phyloP scores from a whole-genome alignment of 2,329 filamentous ascomycete species.

The Colletotrichum tamarilloi region DNA sequence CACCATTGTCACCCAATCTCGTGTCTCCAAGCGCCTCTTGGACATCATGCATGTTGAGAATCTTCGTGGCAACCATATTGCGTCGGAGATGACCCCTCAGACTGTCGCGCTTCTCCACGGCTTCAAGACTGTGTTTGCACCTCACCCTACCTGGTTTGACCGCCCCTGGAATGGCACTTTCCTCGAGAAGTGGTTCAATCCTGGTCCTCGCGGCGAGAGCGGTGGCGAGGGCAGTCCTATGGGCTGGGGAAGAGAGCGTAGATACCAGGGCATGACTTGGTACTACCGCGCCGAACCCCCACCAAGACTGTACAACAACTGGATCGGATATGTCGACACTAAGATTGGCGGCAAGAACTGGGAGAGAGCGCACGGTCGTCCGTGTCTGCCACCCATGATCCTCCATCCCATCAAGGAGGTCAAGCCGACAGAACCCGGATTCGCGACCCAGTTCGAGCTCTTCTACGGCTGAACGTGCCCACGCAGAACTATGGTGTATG shows the following conservation, averaged over 20 bases:
- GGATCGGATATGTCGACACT: conserved; percentile 69
- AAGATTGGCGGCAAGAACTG: conserved; percentile 65
- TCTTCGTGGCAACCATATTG: conserved; percentile 78
- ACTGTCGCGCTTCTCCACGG: conserved; percentile 81
- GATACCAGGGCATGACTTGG: conserved; percentile 70
- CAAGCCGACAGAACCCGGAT: conserved; percentile 58
- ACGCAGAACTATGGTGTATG: conserved; percentile 28
- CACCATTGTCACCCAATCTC: conserved; percentile 82
- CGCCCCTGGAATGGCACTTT: conserved; percentile 72
- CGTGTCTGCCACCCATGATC: conserved; percentile 69
- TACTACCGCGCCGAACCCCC: conserved; percentile 69
- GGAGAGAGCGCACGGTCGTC: conserved; percentile 66
- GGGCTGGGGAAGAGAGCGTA: conserved; percentile 68
- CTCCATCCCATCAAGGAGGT: conserved; percentile 71
- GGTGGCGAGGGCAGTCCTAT: conserved; percentile 67
- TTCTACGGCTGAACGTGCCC: conserved; percentile 47
- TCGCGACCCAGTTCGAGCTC: conserved; percentile 51
- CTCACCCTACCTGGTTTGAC: conserved; percentile 84
- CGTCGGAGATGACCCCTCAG: conserved; percentile 83
- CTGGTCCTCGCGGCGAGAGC: conserved; percentile 64
- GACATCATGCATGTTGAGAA: conserved; percentile 84
- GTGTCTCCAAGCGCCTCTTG: conserved; percentile 77
- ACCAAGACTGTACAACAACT: conserved; percentile 70
- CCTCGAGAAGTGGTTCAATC: conserved; percentile 70
- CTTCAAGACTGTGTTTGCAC: conserved; percentile 81